Base-by-base conservation (phyloP, 2,329 filamentous ascomycete genomes). In the Clarireedia paspali region DNA sequence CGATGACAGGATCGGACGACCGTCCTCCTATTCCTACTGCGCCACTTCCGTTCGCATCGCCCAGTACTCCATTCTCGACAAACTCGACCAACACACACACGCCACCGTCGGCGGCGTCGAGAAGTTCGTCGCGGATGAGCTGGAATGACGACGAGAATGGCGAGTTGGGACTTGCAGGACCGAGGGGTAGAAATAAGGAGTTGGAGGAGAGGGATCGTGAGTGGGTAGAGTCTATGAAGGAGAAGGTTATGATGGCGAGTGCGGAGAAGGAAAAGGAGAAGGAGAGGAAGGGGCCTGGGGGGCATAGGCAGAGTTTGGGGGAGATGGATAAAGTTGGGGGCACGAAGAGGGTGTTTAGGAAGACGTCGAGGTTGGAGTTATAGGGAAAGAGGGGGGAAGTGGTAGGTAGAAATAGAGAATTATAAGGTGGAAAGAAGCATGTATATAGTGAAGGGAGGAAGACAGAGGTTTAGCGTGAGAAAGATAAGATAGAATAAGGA, bases 221-320 rank as follows among this genome's bases (percentile, higher is more conserved):
- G 40, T 94, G 89, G 89, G 87, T 94, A 9, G 86, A 91, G 70
- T 88, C 84, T 59, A 87, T 94, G 74, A 86, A 90, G 72, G 86
- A 89, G 66, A 87, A 89, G 67, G 89, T 91, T 42, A 81, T 86
- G 57, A 78, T 84, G 47, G 87, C 83, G 58, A 88, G 85, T 66
- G 80, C 80, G 55, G 83, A 83, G 68, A 73, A 74, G 64, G 71
- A 72, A 59, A 71, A 67, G 60, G 58, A 60, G 24, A 63, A 50
- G 55, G 64, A 60, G 3, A 59, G 61, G 60, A 60, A 57, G 83
- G 86, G 73, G 77, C 87, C 40, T 5, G 44, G 63, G 59, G 60
- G 53, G 48, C 50, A 59, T 6, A 58, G 55, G 42, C 57, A 58
- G 3, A 62, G 60, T 51, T 88, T 90, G 70, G 85, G 84, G 20